Evolutionary conservation across 441 rosid genomes (phyloP).

Genomic region (Populus hybrid): DNA sequence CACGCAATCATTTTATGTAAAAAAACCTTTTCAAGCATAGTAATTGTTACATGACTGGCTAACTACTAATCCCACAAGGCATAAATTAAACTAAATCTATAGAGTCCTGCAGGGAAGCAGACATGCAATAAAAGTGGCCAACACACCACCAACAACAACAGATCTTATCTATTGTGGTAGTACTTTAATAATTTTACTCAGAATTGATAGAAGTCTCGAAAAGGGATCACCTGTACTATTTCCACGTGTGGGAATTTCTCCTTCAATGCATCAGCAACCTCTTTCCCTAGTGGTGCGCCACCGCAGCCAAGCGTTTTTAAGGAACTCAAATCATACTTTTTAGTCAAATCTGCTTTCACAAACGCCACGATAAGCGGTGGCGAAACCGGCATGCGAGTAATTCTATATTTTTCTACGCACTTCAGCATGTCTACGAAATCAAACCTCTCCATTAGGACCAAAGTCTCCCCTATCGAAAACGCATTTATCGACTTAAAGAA

Average conservation of each 20-base stretch:
- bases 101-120: background rate
- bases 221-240: constrained; percentile 41
- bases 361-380: constrained; percentile 76
- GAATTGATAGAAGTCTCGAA: background rate
- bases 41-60: too few relatives aligned
- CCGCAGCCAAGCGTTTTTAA: constrained; percentile 58
- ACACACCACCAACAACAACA: background rate
- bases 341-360: constrained; percentile 58
- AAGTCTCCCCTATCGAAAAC: constrained; percentile 53
- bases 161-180: too few relatives aligned
- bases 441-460: constrained; percentile 66
- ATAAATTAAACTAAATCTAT: too few relatives aligned
- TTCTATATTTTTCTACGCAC: constrained; percentile 56
- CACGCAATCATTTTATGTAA: background rate
- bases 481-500: constrained; percentile 53
- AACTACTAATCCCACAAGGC: too few relatives aligned
- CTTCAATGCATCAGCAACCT: constrained; percentile 53
- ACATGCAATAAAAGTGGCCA: background rate
- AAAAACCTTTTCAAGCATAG: background rate
- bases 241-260: constrained; percentile 63
- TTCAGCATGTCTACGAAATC: constrained; percentile 62
- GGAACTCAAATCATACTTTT: constrained; percentile 65
- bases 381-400: constrained; percentile 68
- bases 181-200: background rate
- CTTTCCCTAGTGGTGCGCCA: constrained; percentile 82